Base-by-base conservation (phyloP, 2,329 filamentous ascomycete genomes). In the Xylariomycetidae sp. region DNA sequence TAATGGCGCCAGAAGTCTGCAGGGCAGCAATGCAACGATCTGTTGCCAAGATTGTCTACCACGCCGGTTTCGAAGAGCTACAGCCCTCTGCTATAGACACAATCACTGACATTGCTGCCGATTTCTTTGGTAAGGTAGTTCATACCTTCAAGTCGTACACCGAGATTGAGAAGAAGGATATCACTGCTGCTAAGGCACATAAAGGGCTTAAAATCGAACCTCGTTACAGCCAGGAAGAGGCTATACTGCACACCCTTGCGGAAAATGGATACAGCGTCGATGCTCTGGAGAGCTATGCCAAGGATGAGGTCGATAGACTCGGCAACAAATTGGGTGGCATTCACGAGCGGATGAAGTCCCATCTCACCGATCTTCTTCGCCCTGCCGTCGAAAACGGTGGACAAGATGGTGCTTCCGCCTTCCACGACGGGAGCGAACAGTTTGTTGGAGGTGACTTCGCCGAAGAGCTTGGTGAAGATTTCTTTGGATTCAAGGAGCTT, bases 371-470 rank as follows among this genome's bases (percentile, higher is more conserved):
- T 54, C 76, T 98, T 16, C 70, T 98, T 38, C 87, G 92, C 16
- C 92, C 92, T 30, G 92, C 90, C 17, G 74, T 98, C 33, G 76
- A 80, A 25, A 86, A 94, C 50, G 80, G 76, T 27, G 84, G 85
- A 22, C 76, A 78, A 19, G 92, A 97, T 54, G 92, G 54, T 5
- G 88, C 83, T 4, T 85, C 84, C 36, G 86, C 88, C 6, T 98
- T 98, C 70, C 88, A 94, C 42, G 92, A 98, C 51, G 90, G 89
- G 45, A 95, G 88, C 59, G 92, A 98, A 45, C 92, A 97, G 56
- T 98, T 97, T 49, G 82, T 96, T 30, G 88, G 86, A 28, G 92
- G 92, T 41, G 92, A 98, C 60, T 98, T 98, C 58, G 92, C 92
- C 1, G 92, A 96, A 57, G 92, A 98, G 49, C 84, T 98, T 10